Evolutionary conservation across 2,329 filamentous ascomycete genomes (phyloP).

Genomic region (Sclerotinia nivalis): DNA sequence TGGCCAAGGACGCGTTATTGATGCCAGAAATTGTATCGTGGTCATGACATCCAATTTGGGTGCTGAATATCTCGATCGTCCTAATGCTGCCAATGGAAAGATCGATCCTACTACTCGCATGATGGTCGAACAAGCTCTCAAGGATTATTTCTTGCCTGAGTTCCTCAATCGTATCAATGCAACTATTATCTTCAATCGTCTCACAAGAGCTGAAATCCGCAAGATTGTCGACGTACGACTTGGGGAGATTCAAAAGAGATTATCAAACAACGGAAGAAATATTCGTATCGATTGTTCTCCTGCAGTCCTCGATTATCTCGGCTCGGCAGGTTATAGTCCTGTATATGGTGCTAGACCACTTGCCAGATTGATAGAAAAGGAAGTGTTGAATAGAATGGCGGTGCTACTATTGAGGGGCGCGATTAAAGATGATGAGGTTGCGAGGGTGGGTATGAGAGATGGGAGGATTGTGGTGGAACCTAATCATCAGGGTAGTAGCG

Average conservation of each 20-base stretch:
- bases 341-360: slow-evolving; percentile 92
- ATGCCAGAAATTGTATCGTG: slow-evolving; percentile 97
- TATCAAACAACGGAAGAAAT: slow-evolving; percentile 81
- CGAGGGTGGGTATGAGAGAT: slow-evolving; percentile 74
- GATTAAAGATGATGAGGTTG: slow-evolving; percentile 82
- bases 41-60: slow-evolving; percentile 99
- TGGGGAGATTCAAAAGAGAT: slow-evolving; percentile 83
- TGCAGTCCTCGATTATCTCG: slow-evolving; percentile 91
- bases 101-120: slow-evolving; percentile 86
- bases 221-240: slow-evolving; percentile 93
- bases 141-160: slow-evolving; percentile 96
- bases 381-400: slow-evolving; percentile 90
- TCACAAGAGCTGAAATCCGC: slow-evolving; percentile 85
- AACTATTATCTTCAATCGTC: slow-evolving; percentile 96
- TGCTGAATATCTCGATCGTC: slow-evolving; percentile 86
- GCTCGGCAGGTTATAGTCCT: slow-evolving; percentile 87
- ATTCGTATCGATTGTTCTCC: slow-evolving; percentile 79
- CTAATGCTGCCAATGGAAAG: slow-evolving; percentile 73
- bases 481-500: slow-evolving; percentile 76
- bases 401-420: slow-evolving; percentile 85
- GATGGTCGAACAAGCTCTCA: slow-evolving; percentile 85
- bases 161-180: slow-evolving; percentile 98
- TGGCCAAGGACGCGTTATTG: slow-evolving; percentile 90
- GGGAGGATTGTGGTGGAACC: slow-evolving; percentile 78
- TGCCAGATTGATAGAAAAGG: slow-evolving; percentile 89